These are phyloP conservation scores for Paecilomyces sp. DNA, from an alignment of 2,329 filamentous ascomycete genomes.

Conservation along the genomic window DNA sequence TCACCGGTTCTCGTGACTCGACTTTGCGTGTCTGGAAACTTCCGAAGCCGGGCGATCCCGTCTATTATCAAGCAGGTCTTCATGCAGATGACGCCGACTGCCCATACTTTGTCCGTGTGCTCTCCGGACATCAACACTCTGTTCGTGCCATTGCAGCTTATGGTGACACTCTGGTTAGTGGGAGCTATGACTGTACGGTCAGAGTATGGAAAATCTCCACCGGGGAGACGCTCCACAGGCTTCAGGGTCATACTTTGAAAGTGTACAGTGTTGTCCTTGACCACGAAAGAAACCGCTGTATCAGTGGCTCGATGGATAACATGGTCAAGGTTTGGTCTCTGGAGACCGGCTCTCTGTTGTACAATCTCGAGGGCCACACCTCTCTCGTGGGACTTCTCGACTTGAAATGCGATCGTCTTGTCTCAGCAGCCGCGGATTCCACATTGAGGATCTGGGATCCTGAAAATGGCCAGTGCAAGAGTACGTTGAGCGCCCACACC, in stretches of 20 bases:
- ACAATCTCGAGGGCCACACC: conserved; percentile 87
- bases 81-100: conserved; percentile 70
- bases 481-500: conserved; percentile 84
- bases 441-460: conserved; percentile 97
- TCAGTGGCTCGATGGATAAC: conserved; percentile 97
- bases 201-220: conserved; percentile 97
- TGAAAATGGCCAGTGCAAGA: conserved; percentile 82
- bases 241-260: conserved; percentile 83
- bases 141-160: conserved; percentile 94
- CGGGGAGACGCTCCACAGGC: conserved; percentile 74
- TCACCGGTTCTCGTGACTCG: conserved; percentile 92
- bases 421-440: conserved; percentile 91
- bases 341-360: conserved; percentile 72
- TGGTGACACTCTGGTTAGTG: conserved; percentile 91
- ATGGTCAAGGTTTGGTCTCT: conserved; percentile 97
- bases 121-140: conserved; percentile 83
- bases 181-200: conserved; percentile 92
- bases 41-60: conserved; percentile 68
- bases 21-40: conserved; percentile 92
- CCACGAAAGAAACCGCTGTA: conserved; percentile 84
- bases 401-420: conserved; percentile 78
- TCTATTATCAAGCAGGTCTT: conserved; percentile 72
- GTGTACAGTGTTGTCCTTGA: conserved; percentile 97
- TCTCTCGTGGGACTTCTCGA: conserved; percentile 89
- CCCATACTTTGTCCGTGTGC: conserved; percentile 84